A percentile compares a stretch with the other conserved stretches of the same genome.
phyloP scores from a whole-genome alignment of 805 yeast species.

The Candida schatavii region DNA sequence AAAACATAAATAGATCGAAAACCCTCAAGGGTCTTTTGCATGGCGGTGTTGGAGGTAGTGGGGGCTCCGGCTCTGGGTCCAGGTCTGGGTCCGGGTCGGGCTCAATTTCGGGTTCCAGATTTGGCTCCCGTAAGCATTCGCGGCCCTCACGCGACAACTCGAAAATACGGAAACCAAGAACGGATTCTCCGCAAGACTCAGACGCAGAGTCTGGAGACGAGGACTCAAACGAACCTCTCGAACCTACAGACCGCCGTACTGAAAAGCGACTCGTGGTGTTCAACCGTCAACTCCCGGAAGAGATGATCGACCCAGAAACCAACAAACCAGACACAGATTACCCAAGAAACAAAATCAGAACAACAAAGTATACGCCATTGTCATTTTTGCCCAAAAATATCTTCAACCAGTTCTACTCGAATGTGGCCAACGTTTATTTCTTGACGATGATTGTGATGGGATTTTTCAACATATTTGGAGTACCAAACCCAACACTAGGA shows the following conservation, averaged over 20 bases:
- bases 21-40: slow-evolving; percentile 49
- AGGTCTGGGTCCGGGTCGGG: not conserved
- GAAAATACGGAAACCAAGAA: slow-evolving; percentile 5
- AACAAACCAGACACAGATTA: slow-evolving; percentile 60
- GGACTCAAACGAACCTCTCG: slow-evolving; percentile 28
- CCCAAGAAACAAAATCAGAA: slow-evolving; percentile 88
- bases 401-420: slow-evolving; percentile 66
- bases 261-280: slow-evolving; percentile 51
- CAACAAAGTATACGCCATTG: slow-evolving; percentile 92
- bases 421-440: slow-evolving; percentile 89
- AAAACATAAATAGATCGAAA: slow-evolving; percentile 51
- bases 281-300: slow-evolving; percentile 60
- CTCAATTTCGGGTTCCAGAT: too few relatives aligned
- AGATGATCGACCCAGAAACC: slow-evolving; percentile 51
- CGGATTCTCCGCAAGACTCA: slow-evolving; percentile 15
- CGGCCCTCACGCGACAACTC: slow-evolving; percentile 14
- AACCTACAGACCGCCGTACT: slow-evolving; percentile 28
- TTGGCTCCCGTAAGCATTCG: not conserved
- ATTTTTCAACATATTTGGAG: slow-evolving; percentile 74
- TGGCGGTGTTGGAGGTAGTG: slow-evolving; percentile 30
- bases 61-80: slow-evolving; percentile 6
- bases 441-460: slow-evolving; percentile 76
- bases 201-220: slow-evolving; percentile 28
- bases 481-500: slow-evolving; percentile 69
- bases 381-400: slow-evolving; percentile 86